Evolutionary conservation across 768 basidiomycete species (phyloP).

Genomic region (Mycena venus): DNA sequence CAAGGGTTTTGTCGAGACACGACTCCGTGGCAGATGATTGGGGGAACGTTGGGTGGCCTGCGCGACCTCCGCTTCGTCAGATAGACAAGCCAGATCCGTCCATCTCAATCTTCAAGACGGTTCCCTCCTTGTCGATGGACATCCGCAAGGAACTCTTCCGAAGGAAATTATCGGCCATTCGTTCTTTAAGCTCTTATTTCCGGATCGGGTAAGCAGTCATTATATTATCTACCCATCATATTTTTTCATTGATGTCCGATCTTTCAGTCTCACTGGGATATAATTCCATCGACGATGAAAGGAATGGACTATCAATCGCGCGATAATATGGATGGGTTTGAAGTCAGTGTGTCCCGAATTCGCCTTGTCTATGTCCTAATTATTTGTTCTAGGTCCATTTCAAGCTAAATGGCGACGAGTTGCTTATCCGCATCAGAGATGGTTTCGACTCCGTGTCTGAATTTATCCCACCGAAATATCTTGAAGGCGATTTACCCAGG

Average conservation of each 20-base stretch:
- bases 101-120: slow-evolving; percentile 59
- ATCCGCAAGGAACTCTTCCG: slow-evolving; percentile 55
- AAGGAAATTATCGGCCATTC: slow-evolving; percentile 44
- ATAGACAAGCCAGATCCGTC: slow-evolving; percentile 42
- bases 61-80: slow-evolving; percentile 27
- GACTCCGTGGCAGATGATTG: slow-evolving; percentile 10
- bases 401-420: neutral
- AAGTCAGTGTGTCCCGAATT: neutral
- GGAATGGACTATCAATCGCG: slow-evolving; percentile 25
- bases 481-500: slow-evolving; percentile 15
- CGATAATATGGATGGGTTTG: slow-evolving; percentile 3
- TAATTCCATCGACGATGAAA: slow-evolving; percentile 17
- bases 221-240: neutral
- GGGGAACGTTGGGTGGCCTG: slow-evolving; percentile 46
- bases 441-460: neutral
- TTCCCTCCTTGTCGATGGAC: slow-evolving; percentile 56
- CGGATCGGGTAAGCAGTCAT: neutral
- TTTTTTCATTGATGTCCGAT: neutral
- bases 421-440: slow-evolving; percentile 16
- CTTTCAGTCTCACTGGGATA: neutral
- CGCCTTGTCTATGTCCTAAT: neutral
- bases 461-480: neutral
- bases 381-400: slow-evolving; percentile 13
- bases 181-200: slow-evolving; percentile 34
- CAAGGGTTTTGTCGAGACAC: slow-evolving; percentile 13